These are phyloP conservation scores for Phoenix roebelenii DNA, from an alignment of 176 grass and related monocot species.

Conservation along the genomic window DNA sequence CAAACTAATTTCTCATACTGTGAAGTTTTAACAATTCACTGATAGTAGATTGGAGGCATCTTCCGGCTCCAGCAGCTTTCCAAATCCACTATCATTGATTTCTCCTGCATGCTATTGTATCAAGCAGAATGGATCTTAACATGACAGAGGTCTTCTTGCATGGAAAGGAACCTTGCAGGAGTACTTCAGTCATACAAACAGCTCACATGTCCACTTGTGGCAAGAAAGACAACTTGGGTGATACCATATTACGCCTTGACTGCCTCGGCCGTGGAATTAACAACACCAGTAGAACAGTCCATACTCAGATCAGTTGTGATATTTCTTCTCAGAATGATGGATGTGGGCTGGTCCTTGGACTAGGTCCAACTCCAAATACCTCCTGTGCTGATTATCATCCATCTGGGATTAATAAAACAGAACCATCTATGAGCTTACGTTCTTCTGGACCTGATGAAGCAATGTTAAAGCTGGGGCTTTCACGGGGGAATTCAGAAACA, in stretches of 20 bases:
- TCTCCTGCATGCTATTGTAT: slow-evolving; percentile 13
- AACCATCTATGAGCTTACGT: slow-evolving; percentile 34
- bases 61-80: slow-evolving; percentile 6
- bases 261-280: slow-evolving; percentile 22
- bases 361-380: slow-evolving; percentile 63
- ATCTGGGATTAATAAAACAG: slow-evolving; percentile 18
- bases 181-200: slow-evolving; percentile 28
- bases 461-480: slow-evolving; percentile 36
- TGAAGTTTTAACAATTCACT: slow-evolving; percentile 40
- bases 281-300: slow-evolving; percentile 22
- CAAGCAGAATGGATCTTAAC: slow-evolving; percentile 59
- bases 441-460: slow-evolving; percentile 34
- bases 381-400: slow-evolving; percentile 39
- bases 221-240: slow-evolving; percentile 32
- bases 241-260: slow-evolving; percentile 22
- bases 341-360: slow-evolving; percentile 70
- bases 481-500: slow-evolving; percentile 38
- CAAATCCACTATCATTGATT: slow-evolving; percentile 14
- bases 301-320: slow-evolving; percentile 23
- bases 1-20: slow-evolving; percentile 31
- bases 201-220: slow-evolving; percentile 23
- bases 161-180: slow-evolving; percentile 25
- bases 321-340: slow-evolving; percentile 48
- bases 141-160: slow-evolving; percentile 44
- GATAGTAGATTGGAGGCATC: slow-evolving; percentile 16